These are phyloP conservation scores for Chlorella sp. DNA, from an alignment of 139 green algal genomes.

Conservation along the genomic window DNA sequence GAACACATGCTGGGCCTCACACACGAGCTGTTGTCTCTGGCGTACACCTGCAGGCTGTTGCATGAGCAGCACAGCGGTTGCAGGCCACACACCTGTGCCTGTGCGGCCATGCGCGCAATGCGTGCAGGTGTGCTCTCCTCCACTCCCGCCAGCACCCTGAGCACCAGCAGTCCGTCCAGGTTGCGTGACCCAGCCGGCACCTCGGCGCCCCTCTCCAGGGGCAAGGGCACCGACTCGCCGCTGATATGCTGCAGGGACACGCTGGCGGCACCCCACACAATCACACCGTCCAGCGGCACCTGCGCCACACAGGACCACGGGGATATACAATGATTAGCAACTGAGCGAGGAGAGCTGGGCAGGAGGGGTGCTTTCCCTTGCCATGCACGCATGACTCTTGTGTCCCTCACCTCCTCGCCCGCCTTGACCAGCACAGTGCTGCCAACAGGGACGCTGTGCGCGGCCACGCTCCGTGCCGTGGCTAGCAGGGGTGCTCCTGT, in stretches of 20 bases:
- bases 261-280: constrained; percentile 60
- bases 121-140: constrained; percentile 71
- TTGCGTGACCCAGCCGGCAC: constrained; percentile 39
- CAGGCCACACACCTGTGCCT: constrained; percentile 59
- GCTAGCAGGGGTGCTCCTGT: constrained; percentile 12
- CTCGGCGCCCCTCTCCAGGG: constrained; percentile 17
- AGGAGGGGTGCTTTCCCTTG: too few species aligned
- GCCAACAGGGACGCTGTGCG: constrained; percentile 39
- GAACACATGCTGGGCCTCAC: background rate
- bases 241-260: constrained; percentile 74
- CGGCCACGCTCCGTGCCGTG: constrained; percentile 12
- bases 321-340: background rate
- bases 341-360: too few species aligned
- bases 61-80: background rate
- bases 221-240: constrained; percentile 56
- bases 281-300: constrained; percentile 73
- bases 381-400: too few species aligned
- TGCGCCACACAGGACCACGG: constrained; percentile 8
- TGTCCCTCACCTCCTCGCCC: constrained; percentile 62
- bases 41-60: background rate
- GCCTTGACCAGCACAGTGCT: constrained; percentile 65
- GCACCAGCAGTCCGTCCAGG: constrained; percentile 67
- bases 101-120: constrained; percentile 65
- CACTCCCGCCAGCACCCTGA: constrained; percentile 38
- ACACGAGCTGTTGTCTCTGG: too few species aligned